These are phyloP conservation scores for Ophiosphaerella herpotricha DNA, from an alignment of 2,329 filamentous ascomycete species.

Conservation along the genomic window DNA sequence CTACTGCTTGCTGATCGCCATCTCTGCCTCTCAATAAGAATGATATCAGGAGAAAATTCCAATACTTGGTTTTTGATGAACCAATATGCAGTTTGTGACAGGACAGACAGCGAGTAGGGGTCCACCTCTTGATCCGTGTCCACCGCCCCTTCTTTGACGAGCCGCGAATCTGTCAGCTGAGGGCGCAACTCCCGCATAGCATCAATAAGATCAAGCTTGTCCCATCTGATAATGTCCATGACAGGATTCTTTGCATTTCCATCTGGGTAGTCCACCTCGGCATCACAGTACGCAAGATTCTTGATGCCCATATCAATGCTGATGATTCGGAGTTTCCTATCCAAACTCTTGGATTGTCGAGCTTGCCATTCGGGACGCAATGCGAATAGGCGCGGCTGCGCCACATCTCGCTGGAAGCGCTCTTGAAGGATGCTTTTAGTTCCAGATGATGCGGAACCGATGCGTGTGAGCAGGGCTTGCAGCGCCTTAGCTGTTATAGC, in stretches of 20 bases:
- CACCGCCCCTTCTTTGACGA: neutral
- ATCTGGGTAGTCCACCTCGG: constrained; percentile 46
- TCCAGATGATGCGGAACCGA: constrained; percentile 63
- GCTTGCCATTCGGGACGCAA: constrained; percentile 2
- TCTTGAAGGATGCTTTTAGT: constrained; percentile 61
- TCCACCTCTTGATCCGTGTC: constrained; percentile 29
- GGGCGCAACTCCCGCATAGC: neutral
- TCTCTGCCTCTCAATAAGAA: constrained; percentile 72
- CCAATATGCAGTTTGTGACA: constrained; percentile 61
- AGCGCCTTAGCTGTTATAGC: constrained; percentile 56
- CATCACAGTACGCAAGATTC: constrained; percentile 76
- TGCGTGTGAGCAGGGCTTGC: constrained; percentile 63
- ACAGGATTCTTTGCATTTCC: constrained; percentile 9
- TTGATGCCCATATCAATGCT: constrained; percentile 86
- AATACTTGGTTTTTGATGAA: constrained; percentile 58
- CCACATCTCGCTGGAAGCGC: constrained; percentile 54
- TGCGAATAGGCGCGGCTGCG: constrained; percentile 4
- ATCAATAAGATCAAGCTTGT: constrained; percentile 33
- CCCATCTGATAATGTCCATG: constrained; percentile 38
- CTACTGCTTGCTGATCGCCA: constrained; percentile 67
- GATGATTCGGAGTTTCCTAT: constrained; percentile 56
- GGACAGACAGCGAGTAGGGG: constrained; percentile 57
- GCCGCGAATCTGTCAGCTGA: neutral
- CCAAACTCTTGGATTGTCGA: constrained; percentile 26
- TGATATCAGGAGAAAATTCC: constrained; percentile 63